Percentiles rank a stretch among this genome's conserved stretches.
Conservation (phyloP, 495 filamentous ascomycete genomes). For the Thermothielavioides terrestris region DNA sequence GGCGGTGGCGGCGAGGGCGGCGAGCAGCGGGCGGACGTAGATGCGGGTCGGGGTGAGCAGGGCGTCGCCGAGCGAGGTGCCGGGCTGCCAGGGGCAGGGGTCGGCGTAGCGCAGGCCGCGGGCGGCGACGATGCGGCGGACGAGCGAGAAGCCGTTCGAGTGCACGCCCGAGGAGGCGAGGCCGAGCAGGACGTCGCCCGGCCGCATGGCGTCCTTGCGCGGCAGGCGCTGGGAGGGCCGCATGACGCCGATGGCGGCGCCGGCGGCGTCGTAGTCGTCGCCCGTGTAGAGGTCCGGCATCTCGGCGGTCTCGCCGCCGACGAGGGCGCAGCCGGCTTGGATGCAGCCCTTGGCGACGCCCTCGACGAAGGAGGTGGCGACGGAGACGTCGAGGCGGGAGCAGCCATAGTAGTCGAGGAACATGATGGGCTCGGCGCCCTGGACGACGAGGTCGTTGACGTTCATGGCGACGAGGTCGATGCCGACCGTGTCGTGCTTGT, state of each 20-base stretch:
- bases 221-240: conserved; percentile 60
- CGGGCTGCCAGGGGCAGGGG: conserved; percentile 60
- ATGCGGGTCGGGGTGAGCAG: conserved; percentile 74
- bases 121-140: conserved; percentile 74
- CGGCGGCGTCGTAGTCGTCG: conserved; percentile 83
- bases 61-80: conserved; percentile 53
- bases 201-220: conserved; percentile 60
- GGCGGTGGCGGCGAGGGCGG: conserved; percentile 41
- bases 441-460: conserved; percentile 93
- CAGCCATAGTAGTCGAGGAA: conserved; percentile 97
- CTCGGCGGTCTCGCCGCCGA: conserved; percentile 94
- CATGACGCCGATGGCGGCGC: conserved; percentile 79
- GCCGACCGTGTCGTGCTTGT: conserved; percentile 85
- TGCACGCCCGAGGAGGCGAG: conserved; percentile 77
- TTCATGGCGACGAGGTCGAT: conserved; percentile 98
- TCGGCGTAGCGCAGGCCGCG: conserved; percentile 60
- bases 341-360: conserved; percentile 81
- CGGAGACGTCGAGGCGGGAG: conserved; percentile 66
- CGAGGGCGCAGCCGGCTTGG: conserved; percentile 74
- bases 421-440: conserved; percentile 86
- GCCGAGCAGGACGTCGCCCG: conserved; percentile 77
- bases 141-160: conserved; percentile 91
- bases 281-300: conserved; percentile 87
- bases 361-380: conserved; percentile 73
- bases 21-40: conserved; percentile 67